Conservation (phyloP, 768 basidiomycete species). For the Lactifluus echinatus region DNA sequence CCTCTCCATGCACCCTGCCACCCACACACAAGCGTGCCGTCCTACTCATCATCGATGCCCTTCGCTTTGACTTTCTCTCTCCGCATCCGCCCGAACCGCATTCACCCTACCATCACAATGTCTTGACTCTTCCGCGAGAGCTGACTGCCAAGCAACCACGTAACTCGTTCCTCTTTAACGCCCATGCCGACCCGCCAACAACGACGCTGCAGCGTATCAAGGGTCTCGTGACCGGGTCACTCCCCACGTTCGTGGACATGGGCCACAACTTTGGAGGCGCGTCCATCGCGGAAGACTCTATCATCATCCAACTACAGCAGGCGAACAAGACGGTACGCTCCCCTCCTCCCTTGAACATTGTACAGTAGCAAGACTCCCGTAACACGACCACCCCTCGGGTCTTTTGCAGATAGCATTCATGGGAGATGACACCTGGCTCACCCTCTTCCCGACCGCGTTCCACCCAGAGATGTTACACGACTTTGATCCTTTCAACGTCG, state of each 20-base stretch:
- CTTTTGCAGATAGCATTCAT: slow-evolving; percentile 65
- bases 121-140: slow-evolving; percentile 70
- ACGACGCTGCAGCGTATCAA: slow-evolving; percentile 93
- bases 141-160: slow-evolving; percentile 55
- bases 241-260: slow-evolving; percentile 94
- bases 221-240: slow-evolving; percentile 86
- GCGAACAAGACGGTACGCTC: slow-evolving; percentile 51
- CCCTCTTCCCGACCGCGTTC: slow-evolving; percentile 75
- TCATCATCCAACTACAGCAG: slow-evolving; percentile 60
- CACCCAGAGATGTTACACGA: slow-evolving; percentile 66
- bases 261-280: slow-evolving; percentile 88
- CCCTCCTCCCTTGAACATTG: neutral
- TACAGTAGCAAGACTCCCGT: neutral
- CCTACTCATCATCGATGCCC: slow-evolving; percentile 81
- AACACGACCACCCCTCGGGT: too few relatives aligned
- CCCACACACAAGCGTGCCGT: slow-evolving; percentile 76
- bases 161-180: slow-evolving; percentile 80
- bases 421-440: slow-evolving; percentile 97
- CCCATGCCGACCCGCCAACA: slow-evolving; percentile 91
- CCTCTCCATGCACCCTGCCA: slow-evolving; percentile 35
- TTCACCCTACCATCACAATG: slow-evolving; percentile 70
- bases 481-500: slow-evolving; percentile 97
- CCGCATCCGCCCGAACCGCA: slow-evolving; percentile 52
- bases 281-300: slow-evolving; percentile 80
- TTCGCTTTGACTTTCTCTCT: slow-evolving; percentile 90